Evolutionary conservation across 768 basidiomycete genomes (phyloP), one percentile per base, ranked within the genome.

Genomic region (Phaeolepiota aurea): DNA sequence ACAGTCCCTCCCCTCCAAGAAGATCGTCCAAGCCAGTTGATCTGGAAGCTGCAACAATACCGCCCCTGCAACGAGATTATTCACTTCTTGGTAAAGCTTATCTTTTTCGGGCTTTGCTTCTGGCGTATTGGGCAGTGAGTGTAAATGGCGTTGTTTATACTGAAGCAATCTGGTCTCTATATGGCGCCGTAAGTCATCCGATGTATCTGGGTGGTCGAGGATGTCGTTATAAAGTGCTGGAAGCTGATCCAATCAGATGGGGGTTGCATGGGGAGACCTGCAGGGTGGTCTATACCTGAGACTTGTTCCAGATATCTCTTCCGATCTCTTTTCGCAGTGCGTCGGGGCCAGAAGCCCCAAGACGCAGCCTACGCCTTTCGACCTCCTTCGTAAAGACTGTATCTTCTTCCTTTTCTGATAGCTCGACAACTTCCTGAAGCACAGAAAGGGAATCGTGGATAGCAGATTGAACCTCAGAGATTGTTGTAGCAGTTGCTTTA

Each of bases 1-100:
- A 28, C 64, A 71, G 54, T 98, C 82, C 41, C 65, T 74, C 45
- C 77, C 72, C 52, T 98, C 89, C 32, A 97, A 66, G 45, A 71
- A 78, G 3, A 85, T 57, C 19, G 62, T 68, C 94, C 96, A 99
- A 0, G 87, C 90, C 18, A 82, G 55, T 52, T 88, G 82, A 50
- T 96, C 84, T 0, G 79, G 74, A 5, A 92, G 73, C 12, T 70
- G 66, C 14, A 99, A 66, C 4, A 94, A 60, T 2, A 96, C 73
- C 20, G 79, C 76, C 2, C 91, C 92, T 12, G 75, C 65, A 1
- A 87, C 71, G 21, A 96, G 62, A 13, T 77, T 75, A 31, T 88
- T 76, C 9, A 96, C 66, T 48, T 88, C 80, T 5, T 57, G 52
- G n/a, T 77, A 62, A 5, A 84, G 54, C 16, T 55, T 49, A 13